phyloP scores from a whole-genome alignment of 768 basidiomycete genomes.

The Pulveroboletus sp. region DNA sequence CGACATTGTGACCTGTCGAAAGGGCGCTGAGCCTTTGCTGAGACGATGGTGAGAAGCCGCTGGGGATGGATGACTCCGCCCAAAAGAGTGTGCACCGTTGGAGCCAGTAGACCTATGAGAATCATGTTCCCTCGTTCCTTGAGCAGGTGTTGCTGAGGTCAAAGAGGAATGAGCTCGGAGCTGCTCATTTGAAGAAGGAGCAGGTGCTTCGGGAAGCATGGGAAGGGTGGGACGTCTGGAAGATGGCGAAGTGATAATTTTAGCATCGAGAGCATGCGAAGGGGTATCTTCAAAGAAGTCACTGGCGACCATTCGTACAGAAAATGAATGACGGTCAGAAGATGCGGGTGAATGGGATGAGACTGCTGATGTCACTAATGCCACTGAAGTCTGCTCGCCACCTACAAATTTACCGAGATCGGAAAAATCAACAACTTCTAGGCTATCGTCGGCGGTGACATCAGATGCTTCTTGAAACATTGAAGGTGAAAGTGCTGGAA shows the following conservation, averaged over 20 bases:
- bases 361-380: conserved; percentile 9
- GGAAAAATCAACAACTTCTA: conserved; percentile 78
- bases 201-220: conserved; percentile 14
- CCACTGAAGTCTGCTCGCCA: conserved; percentile 20
- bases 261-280: conserved; percentile 38
- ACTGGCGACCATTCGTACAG: conserved; percentile 52
- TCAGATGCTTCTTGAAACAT: conserved; percentile 36
- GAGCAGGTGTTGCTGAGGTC: neutral
- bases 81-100: conserved; percentile 16
- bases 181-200: conserved; percentile 7
- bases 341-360: conserved; percentile 17
- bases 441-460: conserved; percentile 48
- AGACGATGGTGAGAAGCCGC: conserved; percentile 20
- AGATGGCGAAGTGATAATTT: conserved; percentile 12
- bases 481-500: conserved; percentile 29
- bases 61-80: conserved; percentile 15
- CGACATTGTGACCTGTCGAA: conserved; percentile 57
- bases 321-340: conserved; percentile 24
- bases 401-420: conserved; percentile 71
- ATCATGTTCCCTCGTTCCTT: conserved; percentile 19
- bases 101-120: conserved; percentile 13
- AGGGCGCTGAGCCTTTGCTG: conserved; percentile 26
- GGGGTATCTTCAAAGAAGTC: conserved; percentile 65
- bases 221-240: conserved; percentile 15
- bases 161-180: neutral